Evolutionary conservation across 768 basidiomycete species (phyloP), one percentile per base, ranked within the genome.

Genomic region (Rhodotorula babjevae): DNA sequence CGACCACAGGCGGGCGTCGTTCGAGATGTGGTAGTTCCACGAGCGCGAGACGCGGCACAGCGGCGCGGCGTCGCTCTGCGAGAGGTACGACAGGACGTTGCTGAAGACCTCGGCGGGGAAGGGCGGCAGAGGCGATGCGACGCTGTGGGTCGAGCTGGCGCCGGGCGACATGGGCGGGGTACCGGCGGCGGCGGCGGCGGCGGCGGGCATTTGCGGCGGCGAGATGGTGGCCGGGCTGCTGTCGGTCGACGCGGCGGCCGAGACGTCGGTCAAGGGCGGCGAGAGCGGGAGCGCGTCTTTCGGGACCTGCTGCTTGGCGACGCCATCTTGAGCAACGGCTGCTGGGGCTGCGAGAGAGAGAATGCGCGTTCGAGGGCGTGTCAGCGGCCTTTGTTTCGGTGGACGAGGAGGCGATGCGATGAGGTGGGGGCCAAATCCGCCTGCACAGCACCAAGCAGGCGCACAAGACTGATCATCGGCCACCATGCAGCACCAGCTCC

Each of bases 101-200:
- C 69, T 60, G 58, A 75, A 75, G 57, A 72, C 66, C 31, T 75
- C 74, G 63, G 61, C 7, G 1, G 74, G 70, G 8, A 75, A 56
- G 12, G 70, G 70, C 23, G 73, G 60, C 0, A 71, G 61, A 0
- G 73, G 69, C n/a, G 65, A 55, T 2, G 65, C 27, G 69, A 72
- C 7, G 36, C 0, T 3, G 61, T 63, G 47, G 18, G 25, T 40
- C 19, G 58, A 46, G 25, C 52, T 27, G 12, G 33, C 15, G 7
- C 40, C 31, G 21, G 72, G 68, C 2, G 68, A 69, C 14, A 25
- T n/a, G 8, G 73, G 68, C 27, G 68, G 68, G 2, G 73, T 49
- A 29, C 61, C 68, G 36, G 15, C n/a, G n/a, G n/a, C n/a, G n/a
- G n/a, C n/a, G n/a, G n/a, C n/a, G n/a, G n/a, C n/a, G n/a, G n/a